Evolutionary conservation across 2,329 filamentous ascomycete genomes (phyloP).

Genomic region (Aspergillus fumigatiaffinis): DNA sequence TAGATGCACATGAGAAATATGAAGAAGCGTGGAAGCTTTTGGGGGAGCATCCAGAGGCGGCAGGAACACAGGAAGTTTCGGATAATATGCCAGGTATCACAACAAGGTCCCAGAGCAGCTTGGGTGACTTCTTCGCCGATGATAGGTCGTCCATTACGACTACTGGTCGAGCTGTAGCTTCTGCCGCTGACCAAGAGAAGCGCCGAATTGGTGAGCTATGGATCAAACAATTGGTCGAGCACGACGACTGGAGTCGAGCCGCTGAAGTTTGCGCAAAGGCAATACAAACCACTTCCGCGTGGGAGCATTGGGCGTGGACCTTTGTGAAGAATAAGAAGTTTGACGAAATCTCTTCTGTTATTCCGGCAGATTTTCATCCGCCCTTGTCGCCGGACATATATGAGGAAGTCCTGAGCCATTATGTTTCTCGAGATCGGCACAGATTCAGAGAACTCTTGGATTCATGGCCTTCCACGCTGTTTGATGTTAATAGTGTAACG

Average conservation of each 20-base stretch:
- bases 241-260: slow-evolving; percentile 70
- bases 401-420: slow-evolving; percentile 84
- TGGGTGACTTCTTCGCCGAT: slow-evolving; percentile 69
- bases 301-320: slow-evolving; percentile 94
- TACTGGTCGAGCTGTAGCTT: slow-evolving; percentile 55
- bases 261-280: slow-evolving; percentile 80
- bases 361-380: slow-evolving; percentile 75
- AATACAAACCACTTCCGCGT: slow-evolving; percentile 70
- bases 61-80: slow-evolving; percentile 37
- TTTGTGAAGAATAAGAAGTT: slow-evolving; percentile 84
- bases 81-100: slow-evolving; percentile 31
- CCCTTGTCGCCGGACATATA: slow-evolving; percentile 79
- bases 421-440: slow-evolving; percentile 72
- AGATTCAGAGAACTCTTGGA: slow-evolving; percentile 76
- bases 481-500: slow-evolving; percentile 72
- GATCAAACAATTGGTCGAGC: slow-evolving; percentile 78
- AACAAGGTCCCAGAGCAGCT: slow-evolving; percentile 39
- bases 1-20: slow-evolving; percentile 76
- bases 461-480: slow-evolving; percentile 78
- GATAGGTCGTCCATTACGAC: slow-evolving; percentile 63
- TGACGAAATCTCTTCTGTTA: slow-evolving; percentile 81
- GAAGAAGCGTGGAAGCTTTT: slow-evolving; percentile 84
- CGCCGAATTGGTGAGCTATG: slow-evolving; percentile 86
- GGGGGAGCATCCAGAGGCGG: slow-evolving; percentile 76
- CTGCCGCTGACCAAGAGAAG: slow-evolving; percentile 79